Evolutionary conservation across 78 protist genomes (phyloP).

Genomic region (Planoprotostelium fungivorum): DNA sequence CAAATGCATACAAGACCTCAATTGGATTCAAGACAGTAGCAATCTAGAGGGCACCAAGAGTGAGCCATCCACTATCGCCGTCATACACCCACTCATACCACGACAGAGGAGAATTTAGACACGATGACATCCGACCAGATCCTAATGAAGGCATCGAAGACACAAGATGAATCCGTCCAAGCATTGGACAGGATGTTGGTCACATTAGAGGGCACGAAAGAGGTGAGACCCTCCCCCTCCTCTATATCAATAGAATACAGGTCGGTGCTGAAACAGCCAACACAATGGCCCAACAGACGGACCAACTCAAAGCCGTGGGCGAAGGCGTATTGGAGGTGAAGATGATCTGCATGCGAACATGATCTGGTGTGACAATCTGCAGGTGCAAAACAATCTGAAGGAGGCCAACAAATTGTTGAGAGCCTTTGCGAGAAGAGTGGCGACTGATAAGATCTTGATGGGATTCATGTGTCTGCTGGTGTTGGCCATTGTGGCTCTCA

Average conservation of each 20-base stretch:
- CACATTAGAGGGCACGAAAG: not conserved
- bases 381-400: slow-evolving; percentile 55
- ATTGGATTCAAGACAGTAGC: not conserved
- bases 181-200: not conserved
- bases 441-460: slow-evolving; percentile 72
- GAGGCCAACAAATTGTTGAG: slow-evolving; percentile 63
- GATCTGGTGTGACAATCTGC: not conserved
- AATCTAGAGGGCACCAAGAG: not conserved
- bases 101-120: not conserved
- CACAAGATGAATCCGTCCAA: not conserved
- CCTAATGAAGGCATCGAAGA: not conserved
- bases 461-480: slow-evolving; percentile 54
- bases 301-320: not conserved
- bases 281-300: not conserved
- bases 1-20: not conserved
- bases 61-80: not conserved
- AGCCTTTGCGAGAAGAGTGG: slow-evolving; percentile 72
- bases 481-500: slow-evolving; percentile 48
- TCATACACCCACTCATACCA: not conserved
- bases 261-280: not conserved
- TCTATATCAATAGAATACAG: not conserved
- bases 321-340: not conserved
- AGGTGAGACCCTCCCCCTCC: not conserved
- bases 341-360: not conserved
- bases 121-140: not conserved